Base-by-base conservation (phyloP, 2,329 filamentous ascomycete species). In the Coniochaeta sp. region DNA sequence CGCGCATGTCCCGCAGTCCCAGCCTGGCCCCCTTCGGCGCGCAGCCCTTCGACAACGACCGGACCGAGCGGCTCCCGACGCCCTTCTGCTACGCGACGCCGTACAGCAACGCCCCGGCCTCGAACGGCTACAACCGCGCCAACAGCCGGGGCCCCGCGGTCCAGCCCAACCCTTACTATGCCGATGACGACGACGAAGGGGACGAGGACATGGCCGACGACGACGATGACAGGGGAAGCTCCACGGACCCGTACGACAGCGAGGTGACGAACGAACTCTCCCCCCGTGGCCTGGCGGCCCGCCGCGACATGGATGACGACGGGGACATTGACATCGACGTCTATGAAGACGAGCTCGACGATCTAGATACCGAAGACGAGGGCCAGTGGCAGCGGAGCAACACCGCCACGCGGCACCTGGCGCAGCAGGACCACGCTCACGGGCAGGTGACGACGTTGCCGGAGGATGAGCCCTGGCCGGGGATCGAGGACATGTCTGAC, bases 31-130 rank as follows among this genome's bases (percentile, higher is more conserved):
- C 67, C 1, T 61, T 82, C 73, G 60, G 79, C 73, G 56, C 82
- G 73, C 67, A 75, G 47, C 62, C 56, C 22, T 59, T 72, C 5
- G 69, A 69, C 6, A 73, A 77, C 58, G 65, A 70, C 67, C 68
- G 61, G 66, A 72, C 67, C 61, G 67, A 70, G 59, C 72, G 79
- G 34, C 72, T 71, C 16, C 77, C 76, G 14, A 85, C 81, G 0
- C 88, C 87, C 0, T 86, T 86, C 64, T 86, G 85, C n/a, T 92
- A 92, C 67, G 88, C 88, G 2, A 93, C 89, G 0, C 89, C 89
- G 0, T 80, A 88, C 68, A 91, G 88, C 67, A 87, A 86, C 62
- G 82, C 78, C 3, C 70, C 77, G 14, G 79, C 81, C 59, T 63
- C 73, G 19, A 73, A 75, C 38, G 38, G 34, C 3, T 40, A 40